A percentile compares a stretch with the other conserved stretches of the same genome.
phyloP scores from a whole-genome alignment of 2,329 filamentous ascomycete genomes.

The Incumbomyces lentus region DNA sequence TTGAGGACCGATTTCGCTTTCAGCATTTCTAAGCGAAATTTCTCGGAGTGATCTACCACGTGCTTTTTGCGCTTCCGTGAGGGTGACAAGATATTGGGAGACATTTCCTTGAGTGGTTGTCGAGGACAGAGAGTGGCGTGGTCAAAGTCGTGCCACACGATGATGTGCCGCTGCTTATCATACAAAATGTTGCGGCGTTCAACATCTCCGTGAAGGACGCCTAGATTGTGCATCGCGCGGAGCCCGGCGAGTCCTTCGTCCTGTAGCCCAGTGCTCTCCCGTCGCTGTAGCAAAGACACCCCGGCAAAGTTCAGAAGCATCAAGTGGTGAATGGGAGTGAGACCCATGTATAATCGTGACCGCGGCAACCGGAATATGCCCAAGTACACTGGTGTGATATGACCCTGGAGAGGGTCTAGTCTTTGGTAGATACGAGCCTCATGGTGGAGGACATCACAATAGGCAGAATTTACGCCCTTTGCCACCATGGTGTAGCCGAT shows the following conservation, averaged over 20 bases:
- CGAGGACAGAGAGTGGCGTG: background rate
- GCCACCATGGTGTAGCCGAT: slow-evolving; percentile 24
- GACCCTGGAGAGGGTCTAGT: slow-evolving; percentile 20
- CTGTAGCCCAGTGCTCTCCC: background rate
- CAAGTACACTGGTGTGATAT: slow-evolving; percentile 22
- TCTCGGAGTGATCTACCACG: background rate
- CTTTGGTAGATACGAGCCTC: slow-evolving; percentile 21
- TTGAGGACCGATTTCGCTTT: background rate
- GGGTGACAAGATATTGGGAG: background rate
- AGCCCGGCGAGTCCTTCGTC: no score
- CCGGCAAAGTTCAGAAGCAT: slow-evolving; percentile 5
- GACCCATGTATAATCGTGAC: background rate
- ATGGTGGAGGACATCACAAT: slow-evolving; percentile 16
- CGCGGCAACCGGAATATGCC: slow-evolving; percentile 17
- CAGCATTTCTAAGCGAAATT: background rate
- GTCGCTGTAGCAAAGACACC: background rate
- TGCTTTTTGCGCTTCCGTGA: background rate
- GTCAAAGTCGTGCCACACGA: background rate
- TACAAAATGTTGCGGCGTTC: background rate
- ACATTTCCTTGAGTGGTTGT: background rate
- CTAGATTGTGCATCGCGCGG: no score
- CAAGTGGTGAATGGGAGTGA: background rate
- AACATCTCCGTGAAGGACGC: background rate
- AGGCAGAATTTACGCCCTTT: slow-evolving; percentile 20
- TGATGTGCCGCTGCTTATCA: background rate